phyloP scores from a whole-genome alignment of 2,329 filamentous ascomycete species.

The Atkinsonella texensis region DNA sequence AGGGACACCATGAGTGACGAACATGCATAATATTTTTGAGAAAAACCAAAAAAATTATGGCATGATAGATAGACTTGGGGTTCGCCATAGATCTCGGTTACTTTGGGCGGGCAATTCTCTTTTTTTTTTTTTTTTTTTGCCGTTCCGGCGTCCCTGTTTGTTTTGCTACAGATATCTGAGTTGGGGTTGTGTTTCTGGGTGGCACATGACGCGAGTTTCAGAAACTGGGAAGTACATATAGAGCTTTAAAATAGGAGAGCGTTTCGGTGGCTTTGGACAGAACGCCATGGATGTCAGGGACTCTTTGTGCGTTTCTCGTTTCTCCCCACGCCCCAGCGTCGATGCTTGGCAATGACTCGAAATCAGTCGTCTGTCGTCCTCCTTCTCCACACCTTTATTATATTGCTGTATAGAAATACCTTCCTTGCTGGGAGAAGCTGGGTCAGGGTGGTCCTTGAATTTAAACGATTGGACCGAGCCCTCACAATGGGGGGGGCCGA shows the following conservation, averaged over 20 bases:
- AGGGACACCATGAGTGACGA: not conserved
- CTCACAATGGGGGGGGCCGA: too few species aligned
- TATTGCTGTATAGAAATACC: too few species aligned
- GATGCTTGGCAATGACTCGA: not conserved
- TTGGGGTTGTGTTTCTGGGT: too few species aligned
- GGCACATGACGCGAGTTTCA: too few species aligned
- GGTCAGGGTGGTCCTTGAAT: too few species aligned
- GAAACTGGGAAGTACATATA: not conserved
- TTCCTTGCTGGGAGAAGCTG: too few species aligned
- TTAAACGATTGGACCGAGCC: too few species aligned
- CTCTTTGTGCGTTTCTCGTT: too few species aligned
- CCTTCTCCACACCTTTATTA: too few species aligned
- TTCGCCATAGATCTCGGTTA: not conserved
- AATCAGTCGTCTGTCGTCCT: too few species aligned
- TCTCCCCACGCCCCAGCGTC: too few species aligned
- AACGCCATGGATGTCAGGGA: not conserved
- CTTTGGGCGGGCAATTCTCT: not conserved
- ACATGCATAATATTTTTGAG: not conserved
- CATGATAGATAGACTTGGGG: constrained; percentile 1
- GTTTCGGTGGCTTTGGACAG: not conserved
- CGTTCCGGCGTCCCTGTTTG: not conserved
- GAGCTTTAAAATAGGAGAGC: not conserved
- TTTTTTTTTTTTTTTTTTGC: not conserved
- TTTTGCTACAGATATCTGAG: not conserved
- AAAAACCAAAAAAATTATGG: not conserved